A percentile compares a stretch with the other conserved stretches of the same genome.
Evolutionary conservation across 257 asterid species (phyloP).

Genomic region (Prunella vulgaris): DNA sequence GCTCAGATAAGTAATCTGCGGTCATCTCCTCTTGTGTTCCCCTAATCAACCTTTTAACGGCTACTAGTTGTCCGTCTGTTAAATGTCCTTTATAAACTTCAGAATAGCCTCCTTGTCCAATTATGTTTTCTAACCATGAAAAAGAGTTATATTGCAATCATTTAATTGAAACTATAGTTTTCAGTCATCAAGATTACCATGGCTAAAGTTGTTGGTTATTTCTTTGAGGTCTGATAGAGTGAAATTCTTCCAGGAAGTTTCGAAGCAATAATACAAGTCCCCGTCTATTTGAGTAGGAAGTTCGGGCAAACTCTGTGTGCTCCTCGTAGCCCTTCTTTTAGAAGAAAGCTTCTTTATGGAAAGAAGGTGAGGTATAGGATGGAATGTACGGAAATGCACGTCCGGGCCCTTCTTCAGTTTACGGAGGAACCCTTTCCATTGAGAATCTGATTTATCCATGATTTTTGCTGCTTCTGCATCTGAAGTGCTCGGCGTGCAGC

Average conservation of each 20-base stretch:
- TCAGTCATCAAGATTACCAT: constrained; percentile 37
- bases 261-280: constrained; percentile 60
- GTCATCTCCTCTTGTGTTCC: constrained; percentile 94
- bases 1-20: constrained; percentile 83
- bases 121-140: constrained; percentile 54
- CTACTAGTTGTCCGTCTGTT: constrained; percentile 72
- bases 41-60: constrained; percentile 73
- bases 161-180: not conserved
- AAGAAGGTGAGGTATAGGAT: constrained; percentile 74
- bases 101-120: constrained; percentile 97
- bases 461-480: constrained; percentile 30
- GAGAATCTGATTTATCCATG: constrained; percentile 45
- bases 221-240: constrained; percentile 63
- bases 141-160: not conserved
- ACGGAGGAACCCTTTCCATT: constrained; percentile 81
- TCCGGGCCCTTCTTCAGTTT: constrained; percentile 68
- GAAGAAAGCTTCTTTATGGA: constrained; percentile 67
- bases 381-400: constrained; percentile 52
- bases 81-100: constrained; percentile 87
- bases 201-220: constrained; percentile 64
- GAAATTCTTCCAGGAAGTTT: constrained; percentile 80
- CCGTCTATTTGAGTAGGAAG: constrained; percentile 56
- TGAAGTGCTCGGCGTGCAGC: constrained; percentile 37
- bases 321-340: constrained; percentile 38
- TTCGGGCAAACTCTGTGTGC: constrained; percentile 47